phyloP scores from a whole-genome alignment of 1,139 yeast genomes.

The Pichia sp. region DNA sequence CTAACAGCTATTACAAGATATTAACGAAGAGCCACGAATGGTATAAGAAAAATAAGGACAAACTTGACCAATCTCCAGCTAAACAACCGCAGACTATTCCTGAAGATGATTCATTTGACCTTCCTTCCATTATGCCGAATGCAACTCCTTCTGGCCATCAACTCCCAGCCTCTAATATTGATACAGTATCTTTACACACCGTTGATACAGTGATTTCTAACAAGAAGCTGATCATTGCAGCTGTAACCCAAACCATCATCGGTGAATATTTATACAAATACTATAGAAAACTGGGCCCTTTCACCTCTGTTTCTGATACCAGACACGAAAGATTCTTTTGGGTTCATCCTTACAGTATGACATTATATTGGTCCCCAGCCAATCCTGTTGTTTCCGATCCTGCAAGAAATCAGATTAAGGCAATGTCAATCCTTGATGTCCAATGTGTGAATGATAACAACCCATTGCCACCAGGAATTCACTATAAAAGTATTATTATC shows the following conservation, averaged over 20 bases:
- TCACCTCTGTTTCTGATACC: conserved; percentile 68
- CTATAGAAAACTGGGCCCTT: conserved; percentile 71
- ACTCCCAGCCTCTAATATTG: conserved; percentile 10
- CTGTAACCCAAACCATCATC: conserved; percentile 85
- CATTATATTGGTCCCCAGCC: conserved; percentile 82
- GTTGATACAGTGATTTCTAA: conserved; percentile 69
- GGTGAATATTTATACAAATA: conserved; percentile 90
- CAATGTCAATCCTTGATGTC: conserved; percentile 76
- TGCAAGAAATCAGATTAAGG: conserved; percentile 60
- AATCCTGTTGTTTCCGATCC: conserved; percentile 78
- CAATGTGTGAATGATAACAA: conserved; percentile 80
- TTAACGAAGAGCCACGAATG: conserved; percentile 38
- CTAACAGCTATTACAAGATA: conserved; percentile 59
- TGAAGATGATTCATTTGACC: conserved; percentile 13
- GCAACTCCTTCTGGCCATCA: conserved; percentile 2
- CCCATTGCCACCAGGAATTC: conserved; percentile 86
- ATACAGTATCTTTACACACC: conserved; percentile 23
- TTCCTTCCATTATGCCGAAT: conserved; percentile 3
- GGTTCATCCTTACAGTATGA: conserved; percentile 92
- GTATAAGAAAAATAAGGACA: conserved; percentile 32
- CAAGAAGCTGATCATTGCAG: conserved; percentile 75
- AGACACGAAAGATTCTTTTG: conserved; percentile 93
- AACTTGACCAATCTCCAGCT: conserved; percentile 26
- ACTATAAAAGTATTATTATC: conserved; percentile 78
- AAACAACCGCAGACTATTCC: conserved; percentile 10